These are phyloP conservation scores for Cordyceps fumosorosea DNA, from an alignment of 2,329 filamentous ascomycete species.

Conservation along the genomic window DNA sequence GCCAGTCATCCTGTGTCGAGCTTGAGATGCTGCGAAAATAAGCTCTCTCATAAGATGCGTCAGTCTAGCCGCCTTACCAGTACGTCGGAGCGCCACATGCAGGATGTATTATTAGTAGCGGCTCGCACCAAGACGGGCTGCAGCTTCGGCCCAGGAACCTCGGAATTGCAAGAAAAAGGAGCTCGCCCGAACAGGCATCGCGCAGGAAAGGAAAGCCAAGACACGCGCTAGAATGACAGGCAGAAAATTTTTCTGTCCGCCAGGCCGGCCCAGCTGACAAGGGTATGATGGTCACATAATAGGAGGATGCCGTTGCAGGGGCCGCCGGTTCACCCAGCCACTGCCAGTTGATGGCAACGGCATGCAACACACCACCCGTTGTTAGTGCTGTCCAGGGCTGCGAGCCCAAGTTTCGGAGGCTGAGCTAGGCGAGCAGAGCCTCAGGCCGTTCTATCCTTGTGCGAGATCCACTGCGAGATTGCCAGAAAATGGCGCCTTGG, in stretches of 20 bases:
- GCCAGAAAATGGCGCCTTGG: conserved; percentile 3
- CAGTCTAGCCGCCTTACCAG: conserved; percentile 1
- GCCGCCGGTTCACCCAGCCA: not conserved
- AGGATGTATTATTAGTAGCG: not conserved
- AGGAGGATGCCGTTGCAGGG: not conserved
- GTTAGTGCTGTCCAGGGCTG: not conserved
- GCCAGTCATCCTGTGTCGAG: not conserved
- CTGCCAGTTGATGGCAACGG: not conserved
- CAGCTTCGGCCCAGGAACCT: not conserved
- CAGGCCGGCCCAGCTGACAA: not conserved
- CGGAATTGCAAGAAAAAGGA: not conserved
- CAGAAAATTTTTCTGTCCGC: conserved; percentile 5
- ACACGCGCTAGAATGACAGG: conserved; percentile 11
- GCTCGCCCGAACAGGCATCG: not conserved
- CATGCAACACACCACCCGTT: conserved; percentile 3
- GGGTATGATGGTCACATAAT: not conserved
- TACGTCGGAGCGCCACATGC: conserved; percentile 2
- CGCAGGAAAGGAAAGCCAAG: not conserved
- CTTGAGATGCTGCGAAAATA: not conserved
- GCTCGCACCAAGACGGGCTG: not conserved
- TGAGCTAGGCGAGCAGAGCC: conserved; percentile 11
- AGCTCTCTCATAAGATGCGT: conserved; percentile 7
- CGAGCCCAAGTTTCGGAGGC: not conserved
- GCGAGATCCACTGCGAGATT: conserved; percentile 11
- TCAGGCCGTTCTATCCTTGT: conserved; percentile 3